Base-by-base conservation (phyloP, 495 filamentous ascomycete genomes). In the Daldinia childiae region DNA sequence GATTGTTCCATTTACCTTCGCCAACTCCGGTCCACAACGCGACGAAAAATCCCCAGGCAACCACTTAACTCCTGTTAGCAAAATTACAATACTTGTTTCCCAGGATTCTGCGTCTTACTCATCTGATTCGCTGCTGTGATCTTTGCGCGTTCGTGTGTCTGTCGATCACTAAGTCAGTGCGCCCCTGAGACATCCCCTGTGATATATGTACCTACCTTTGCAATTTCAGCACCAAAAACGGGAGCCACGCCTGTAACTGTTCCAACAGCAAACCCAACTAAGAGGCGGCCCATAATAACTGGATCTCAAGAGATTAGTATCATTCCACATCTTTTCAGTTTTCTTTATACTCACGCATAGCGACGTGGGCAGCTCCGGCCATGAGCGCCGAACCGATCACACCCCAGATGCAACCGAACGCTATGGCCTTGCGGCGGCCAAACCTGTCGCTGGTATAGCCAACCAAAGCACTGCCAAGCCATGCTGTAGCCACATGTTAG, bases 221-320 rank as follows among this genome's bases (percentile, higher is more conserved):
- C 59, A 59, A 73, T 80, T 61, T 77, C 72, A 21, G 76, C 72
- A 51, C 73, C 70, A 24, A 68, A 86, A n/a, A 86, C 79, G 0
- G 86, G 86, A 38, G 86, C 80, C 17, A 81, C 81, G 0, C 84
- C 81, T 0, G 85, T 85, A 72, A 86, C 83, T 15, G 83, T 80
- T 1, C 86, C 86, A 32, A 87, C 80, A 2, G 85, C 84, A 19
- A 81, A 69, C 0, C 85, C 85, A 6, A 86, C 82, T 57, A 86
- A 77, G 26, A 84, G 80, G 45, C 86, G 82, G n/a, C 85, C 84
- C 50, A 81, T 80, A 62, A 87, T 85, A 4, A 87, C 77, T 79
- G 8, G 15, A 39, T 14, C 21, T n/a, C 12, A 19, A 48, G 8
- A 26, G n/a, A 15, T 69, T 51, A 69, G 66, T 32, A 19, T 12